Evolutionary conservation across 768 basidiomycete species (phyloP), one percentile per base, ranked within the genome.

Genomic region (Tylopilus vinaceipallidus): DNA sequence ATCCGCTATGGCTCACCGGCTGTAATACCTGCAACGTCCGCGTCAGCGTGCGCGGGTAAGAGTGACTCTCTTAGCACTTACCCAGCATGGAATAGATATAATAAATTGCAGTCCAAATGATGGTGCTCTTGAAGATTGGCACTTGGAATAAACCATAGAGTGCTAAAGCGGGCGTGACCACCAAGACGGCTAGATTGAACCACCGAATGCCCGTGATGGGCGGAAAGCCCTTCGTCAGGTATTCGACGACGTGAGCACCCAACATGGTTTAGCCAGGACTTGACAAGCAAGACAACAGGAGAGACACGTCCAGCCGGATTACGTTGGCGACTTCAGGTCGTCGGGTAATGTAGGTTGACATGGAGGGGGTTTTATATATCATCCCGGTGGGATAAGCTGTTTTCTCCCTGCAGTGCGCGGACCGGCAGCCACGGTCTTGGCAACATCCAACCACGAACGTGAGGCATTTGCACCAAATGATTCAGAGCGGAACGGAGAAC

Each of bases 81-180:
- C 91, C 88, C 53, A 94, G 72, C 79, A 93, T 91, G n/a, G 89
- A 88, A 69, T 87, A 88, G 55, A 85, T 70, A 73, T 93, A 95
- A 74, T 91, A 95, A 16, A 77, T 60, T 23, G 79, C 65, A 16
- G 82, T 71, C 70, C 84, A 94, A 9, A 80, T 43, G 22, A 73
- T 60, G 0, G 93, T 95, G 61, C 76, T 70, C 42, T 60, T 62
- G 47, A 73, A 68, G 35, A 74, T 56, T 42, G 72, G 66, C 9
- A 80, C 80, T 20, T 57, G 59, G 11, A 80, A 74, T 42, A 83
- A 58, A 12, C 92, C 94, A 70, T 85, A 89, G 43, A 84, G 64
- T 43, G 87, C 78, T 48, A 93, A 56, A 10, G 76, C 69, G 9
- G 94, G 92, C 0, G 90, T 88, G 54, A 85, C 52, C 38, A 83